Evolutionary conservation across 176 grass and related monocot species (phyloP), one percentile per base, ranked within the genome.

Genomic region (Ampelocalamus luodianensis): DNA sequence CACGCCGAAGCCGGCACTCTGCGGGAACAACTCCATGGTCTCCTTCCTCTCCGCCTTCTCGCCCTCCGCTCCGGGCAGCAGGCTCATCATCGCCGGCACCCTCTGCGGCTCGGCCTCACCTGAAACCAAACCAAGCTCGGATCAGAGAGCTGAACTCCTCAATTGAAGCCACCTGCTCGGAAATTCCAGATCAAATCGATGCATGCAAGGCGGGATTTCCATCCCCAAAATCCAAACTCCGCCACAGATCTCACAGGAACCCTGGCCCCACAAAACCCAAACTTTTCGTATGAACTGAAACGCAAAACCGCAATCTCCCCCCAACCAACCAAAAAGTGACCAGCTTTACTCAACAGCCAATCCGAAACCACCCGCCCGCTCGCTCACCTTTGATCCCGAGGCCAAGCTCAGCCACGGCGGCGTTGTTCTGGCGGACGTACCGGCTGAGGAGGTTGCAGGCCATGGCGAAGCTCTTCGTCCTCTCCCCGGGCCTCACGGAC

Each of bases 381-480:
- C 6, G 44, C 74, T 88, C 85, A 94, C 90, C 92, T 91, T 69
- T 84, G 44, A 93, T 89, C 16, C 89, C 89, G 42, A 98, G 87
- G 15, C 95, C 89, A 75, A 98, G 84, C 77, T 95, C 95, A 36
- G 78, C 88, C n/a, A 82, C 88, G n/a, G 89, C 68, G 72, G 75
- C 85, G 66, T 89, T 91, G 83, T 98, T 98, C 89, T 95, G 83
- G 81, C 90, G 94, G 76, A 95, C 89, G 82, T 91, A 88, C 77
- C 90, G 91, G 65, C 95, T 95, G 66, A 98, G 84, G 8, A 98
- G 72, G 72, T 82, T 93, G 81, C 91, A 95, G 26, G n/a, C n/a
- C n/a, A 95, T 20, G 72, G 89, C 87, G 82, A 95, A 93, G 83
- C 89, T 95, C 12, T 48, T 89, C 56, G 91, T 63, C 81, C 82